phyloP scores from a whole-genome alignment of 2,329 filamentous ascomycete genomes.

The Periconia sp. region DNA sequence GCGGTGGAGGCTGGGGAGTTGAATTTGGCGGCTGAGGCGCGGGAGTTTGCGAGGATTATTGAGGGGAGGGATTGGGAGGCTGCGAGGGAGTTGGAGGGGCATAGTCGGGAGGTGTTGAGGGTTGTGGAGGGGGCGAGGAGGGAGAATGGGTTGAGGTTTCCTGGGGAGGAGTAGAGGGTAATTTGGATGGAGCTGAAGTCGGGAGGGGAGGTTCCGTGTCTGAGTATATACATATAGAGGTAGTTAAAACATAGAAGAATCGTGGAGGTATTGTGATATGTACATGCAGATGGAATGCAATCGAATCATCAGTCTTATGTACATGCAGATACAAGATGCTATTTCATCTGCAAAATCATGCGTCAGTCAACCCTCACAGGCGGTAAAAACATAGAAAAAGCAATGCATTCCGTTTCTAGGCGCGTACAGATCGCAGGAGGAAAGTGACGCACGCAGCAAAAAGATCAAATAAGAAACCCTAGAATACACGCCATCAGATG shows the following conservation, averaged over 20 bases:
- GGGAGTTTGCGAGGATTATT: slow-evolving; percentile 50
- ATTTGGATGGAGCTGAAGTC: no score
- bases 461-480: slow-evolving; percentile 19
- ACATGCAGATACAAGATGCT: no score
- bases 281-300: no score
- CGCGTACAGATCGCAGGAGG: slow-evolving; percentile 17
- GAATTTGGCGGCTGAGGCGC: slow-evolving; percentile 52
- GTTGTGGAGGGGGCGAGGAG: slow-evolving; percentile 48
- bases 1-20: slow-evolving; percentile 13
- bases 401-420: slow-evolving; percentile 37
- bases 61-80: slow-evolving; percentile 42
- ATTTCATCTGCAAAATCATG: no score
- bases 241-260: no score
- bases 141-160: slow-evolving; percentile 49
- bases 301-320: no score
- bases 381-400: slow-evolving; percentile 9
- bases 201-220: no score
- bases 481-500: slow-evolving; percentile 39
- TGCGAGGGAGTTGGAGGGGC: slow-evolving; percentile 41
- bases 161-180: slow-evolving; percentile 19
- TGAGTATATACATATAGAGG: no score
- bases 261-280: no score
- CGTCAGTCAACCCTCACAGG: no score
- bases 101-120: slow-evolving; percentile 46
- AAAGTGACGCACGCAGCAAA: slow-evolving; percentile 16